A percentile compares a stretch with the other conserved stretches of the same genome.
These are phyloP conservation scores for Selaginella moellendorffii DNA, from an alignment of 75 land plant species.

Conservation along the genomic window DNA sequence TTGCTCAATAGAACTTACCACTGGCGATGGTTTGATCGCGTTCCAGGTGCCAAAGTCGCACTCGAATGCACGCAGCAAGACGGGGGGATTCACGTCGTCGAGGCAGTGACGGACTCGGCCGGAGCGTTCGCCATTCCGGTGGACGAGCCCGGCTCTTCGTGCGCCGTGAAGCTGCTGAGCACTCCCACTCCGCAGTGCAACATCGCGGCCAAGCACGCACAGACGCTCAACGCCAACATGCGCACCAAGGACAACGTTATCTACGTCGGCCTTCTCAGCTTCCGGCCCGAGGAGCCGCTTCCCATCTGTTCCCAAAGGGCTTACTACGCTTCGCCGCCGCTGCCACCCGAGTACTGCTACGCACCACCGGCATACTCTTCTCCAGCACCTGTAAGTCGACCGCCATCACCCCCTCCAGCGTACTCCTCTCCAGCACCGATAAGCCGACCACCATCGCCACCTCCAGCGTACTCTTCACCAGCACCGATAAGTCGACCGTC, in stretches of 20 bases:
- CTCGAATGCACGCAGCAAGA: neutral
- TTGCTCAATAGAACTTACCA: too few relatives aligned
- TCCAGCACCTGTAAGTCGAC: neutral
- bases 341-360: neutral
- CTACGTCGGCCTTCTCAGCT: neutral
- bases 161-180: neutral
- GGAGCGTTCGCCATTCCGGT: neutral
- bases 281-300: neutral
- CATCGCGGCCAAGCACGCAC: neutral
- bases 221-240: neutral
- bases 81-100: neutral
- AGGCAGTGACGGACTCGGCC: neutral
- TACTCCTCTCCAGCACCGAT: neutral
- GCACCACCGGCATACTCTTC: neutral
- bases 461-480: neutral
- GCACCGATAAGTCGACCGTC: neutral
- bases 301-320: neutral
- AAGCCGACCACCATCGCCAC: neutral
- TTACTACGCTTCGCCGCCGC: neutral
- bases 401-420: neutral
- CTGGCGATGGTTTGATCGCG: too few relatives aligned
- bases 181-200: neutral
- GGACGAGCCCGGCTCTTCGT: neutral
- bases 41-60: neutral
- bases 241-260: neutral